Percentiles rank a stretch among this genome's conserved stretches.
Evolutionary conservation across 78 protist genomes (phyloP).

Genomic region (Dictyostelium purpureum): DNA sequence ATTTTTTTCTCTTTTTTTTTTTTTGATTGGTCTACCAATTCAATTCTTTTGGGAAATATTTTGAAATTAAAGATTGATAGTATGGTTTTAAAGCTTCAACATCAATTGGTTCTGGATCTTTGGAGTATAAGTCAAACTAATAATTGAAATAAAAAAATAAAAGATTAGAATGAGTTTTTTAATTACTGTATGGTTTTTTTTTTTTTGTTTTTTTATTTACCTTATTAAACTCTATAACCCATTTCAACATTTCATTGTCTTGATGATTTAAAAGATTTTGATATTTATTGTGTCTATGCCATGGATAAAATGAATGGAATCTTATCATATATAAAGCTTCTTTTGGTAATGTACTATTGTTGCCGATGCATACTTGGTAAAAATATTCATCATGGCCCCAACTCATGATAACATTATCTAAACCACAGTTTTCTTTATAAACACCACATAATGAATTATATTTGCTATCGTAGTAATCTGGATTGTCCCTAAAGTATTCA

Average conservation of each 20-base stretch:
- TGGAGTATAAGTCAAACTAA: conserved; percentile 92
- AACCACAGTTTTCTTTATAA: conserved; percentile 82
- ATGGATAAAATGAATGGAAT: conserved; percentile 94
- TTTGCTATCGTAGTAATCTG: conserved; percentile 73
- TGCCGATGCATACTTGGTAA: conserved; percentile 72
- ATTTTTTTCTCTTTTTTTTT: background rate
- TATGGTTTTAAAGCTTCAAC: conserved; percentile 82
- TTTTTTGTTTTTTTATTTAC: background rate
- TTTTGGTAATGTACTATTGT: conserved; percentile 80
- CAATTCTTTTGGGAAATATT: conserved; percentile 76
- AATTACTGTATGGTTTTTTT: background rate
- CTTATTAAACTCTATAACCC: conserved; percentile 90
- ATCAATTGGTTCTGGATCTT: conserved; percentile 63
- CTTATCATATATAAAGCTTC: conserved; percentile 87
- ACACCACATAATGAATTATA: conserved; percentile 84
- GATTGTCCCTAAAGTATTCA: conserved; percentile 66
- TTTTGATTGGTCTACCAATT: conserved; percentile 29
- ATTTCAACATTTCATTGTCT: conserved; percentile 83
- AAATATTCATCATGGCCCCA: conserved; percentile 95
- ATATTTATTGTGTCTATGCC: conserved; percentile 89
- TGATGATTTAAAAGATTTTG: conserved; percentile 38
- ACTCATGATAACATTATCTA: conserved; percentile 86
- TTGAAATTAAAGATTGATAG: conserved; percentile 81
- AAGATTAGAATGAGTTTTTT: background rate
- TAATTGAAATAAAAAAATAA: background rate